These are phyloP conservation scores for Maudiozyma bulderi DNA, from an alignment of 805 yeast species.

Conservation along the genomic window DNA sequence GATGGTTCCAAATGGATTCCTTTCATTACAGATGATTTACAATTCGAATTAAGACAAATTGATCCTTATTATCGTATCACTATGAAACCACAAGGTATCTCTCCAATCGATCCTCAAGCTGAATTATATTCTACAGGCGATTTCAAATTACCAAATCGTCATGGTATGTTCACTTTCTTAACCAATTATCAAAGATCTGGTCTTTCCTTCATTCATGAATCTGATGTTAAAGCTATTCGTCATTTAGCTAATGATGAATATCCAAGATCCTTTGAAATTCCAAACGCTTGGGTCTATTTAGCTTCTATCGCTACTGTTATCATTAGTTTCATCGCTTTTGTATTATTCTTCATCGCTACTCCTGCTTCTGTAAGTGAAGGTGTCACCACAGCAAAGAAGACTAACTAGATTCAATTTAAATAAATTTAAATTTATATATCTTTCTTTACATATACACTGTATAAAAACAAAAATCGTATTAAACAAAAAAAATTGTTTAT, in stretches of 20 bases:
- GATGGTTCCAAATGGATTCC: constrained; percentile 57
- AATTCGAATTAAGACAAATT: constrained; percentile 77
- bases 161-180: constrained; percentile 87
- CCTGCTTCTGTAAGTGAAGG: constrained; percentile 9
- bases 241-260: constrained; percentile 95
- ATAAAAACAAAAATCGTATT: background rate
- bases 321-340: constrained; percentile 66
- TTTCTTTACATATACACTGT: background rate
- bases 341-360: constrained; percentile 43
- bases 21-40: constrained; percentile 52
- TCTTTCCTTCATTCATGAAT: constrained; percentile 52
- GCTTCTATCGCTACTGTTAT: constrained; percentile 62
- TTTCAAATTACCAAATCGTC: constrained; percentile 85
- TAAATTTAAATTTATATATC: background rate
- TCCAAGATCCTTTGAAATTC: constrained; percentile 83
- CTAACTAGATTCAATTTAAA: constrained; percentile 6
- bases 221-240: constrained; percentile 70
- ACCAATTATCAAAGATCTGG: constrained; percentile 76
- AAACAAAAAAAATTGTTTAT: background rate
- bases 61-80: constrained; percentile 89
- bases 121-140: constrained; percentile 44
- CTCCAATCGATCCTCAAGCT: constrained; percentile 29
- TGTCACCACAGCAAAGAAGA: constrained; percentile 14
- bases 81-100: constrained; percentile 34
- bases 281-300: constrained; percentile 88